Evolutionary conservation across 2,329 filamentous ascomycete species (phyloP).

Genomic region (Diaporthe sp.): DNA sequence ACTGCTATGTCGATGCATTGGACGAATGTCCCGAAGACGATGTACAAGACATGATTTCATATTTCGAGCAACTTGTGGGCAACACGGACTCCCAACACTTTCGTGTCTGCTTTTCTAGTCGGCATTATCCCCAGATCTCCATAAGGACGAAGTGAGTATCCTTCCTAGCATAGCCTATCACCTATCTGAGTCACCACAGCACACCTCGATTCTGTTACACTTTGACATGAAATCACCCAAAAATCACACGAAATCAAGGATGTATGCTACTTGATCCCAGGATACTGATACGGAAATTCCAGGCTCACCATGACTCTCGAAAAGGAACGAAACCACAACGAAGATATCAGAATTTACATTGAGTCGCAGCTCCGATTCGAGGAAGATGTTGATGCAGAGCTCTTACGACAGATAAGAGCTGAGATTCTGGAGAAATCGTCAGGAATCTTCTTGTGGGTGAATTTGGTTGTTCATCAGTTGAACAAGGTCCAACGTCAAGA

Average conservation of each 20-base stretch:
- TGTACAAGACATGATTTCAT: constrained; percentile 57
- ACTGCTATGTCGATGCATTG: constrained; percentile 57
- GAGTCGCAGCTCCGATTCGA: background rate
- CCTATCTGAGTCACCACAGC: background rate
- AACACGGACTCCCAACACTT: constrained; percentile 46
- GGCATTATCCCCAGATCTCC: constrained; percentile 60
- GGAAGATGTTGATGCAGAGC: background rate
- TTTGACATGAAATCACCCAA: too few species aligned
- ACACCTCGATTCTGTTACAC: too few species aligned
- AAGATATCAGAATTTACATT: constrained; percentile 21
- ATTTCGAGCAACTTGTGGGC: constrained; percentile 56
- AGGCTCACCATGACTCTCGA: constrained; percentile 16
- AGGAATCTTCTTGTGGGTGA: constrained; percentile 51
- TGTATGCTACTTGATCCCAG: too few species aligned
- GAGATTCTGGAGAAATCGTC: constrained; percentile 26
- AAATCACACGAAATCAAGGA: background rate
- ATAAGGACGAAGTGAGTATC: constrained; percentile 43
- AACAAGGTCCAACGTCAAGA: constrained; percentile 50
- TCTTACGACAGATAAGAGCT: background rate
- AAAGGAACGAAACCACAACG: background rate
- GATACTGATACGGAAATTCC: background rate
- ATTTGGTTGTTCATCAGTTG: constrained; percentile 55
- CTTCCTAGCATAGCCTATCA: background rate
- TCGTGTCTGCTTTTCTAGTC: constrained; percentile 58
- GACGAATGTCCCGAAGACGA: constrained; percentile 63